phyloP scores from a whole-genome alignment of 345 rosid genomes.

The Xanthoceras sorbifolium region DNA sequence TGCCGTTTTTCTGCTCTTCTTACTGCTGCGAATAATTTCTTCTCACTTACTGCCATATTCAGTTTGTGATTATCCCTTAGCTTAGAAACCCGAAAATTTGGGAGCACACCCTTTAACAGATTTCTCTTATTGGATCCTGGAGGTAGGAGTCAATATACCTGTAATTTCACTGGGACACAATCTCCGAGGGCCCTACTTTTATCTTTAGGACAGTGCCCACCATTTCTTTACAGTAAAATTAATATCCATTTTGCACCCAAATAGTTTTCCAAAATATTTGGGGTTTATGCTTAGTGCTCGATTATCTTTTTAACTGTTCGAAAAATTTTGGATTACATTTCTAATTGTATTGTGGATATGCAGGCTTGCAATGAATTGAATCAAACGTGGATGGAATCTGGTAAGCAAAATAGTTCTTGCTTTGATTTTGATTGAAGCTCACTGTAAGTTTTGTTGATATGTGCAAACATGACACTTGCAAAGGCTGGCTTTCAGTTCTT shows the following conservation, averaged over 20 bases:
- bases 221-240: not conserved
- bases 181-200: not conserved
- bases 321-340: not conserved
- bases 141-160: too few relatives aligned
- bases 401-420: constrained; percentile 36
- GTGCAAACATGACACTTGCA: constrained; percentile 2
- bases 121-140: too few relatives aligned
- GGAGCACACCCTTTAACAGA: too few relatives aligned
- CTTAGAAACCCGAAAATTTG: too few relatives aligned
- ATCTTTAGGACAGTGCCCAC: not conserved
- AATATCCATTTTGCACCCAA: not conserved
- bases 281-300: not conserved
- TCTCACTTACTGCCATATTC: too few relatives aligned
- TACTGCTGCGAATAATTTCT: not conserved
- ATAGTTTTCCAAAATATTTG: not conserved
- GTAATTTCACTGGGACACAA: not conserved
- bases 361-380: constrained; percentile 96
- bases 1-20: not conserved
- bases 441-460: not conserved
- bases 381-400: constrained; percentile 99
- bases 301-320: not conserved
- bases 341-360: constrained; percentile 21
- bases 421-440: not conserved
- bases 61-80: too few relatives aligned
- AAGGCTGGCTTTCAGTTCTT: not conserved